Conservation (phyloP, 257 asterid genomes). For the Nicotiana sylvestris region DNA sequence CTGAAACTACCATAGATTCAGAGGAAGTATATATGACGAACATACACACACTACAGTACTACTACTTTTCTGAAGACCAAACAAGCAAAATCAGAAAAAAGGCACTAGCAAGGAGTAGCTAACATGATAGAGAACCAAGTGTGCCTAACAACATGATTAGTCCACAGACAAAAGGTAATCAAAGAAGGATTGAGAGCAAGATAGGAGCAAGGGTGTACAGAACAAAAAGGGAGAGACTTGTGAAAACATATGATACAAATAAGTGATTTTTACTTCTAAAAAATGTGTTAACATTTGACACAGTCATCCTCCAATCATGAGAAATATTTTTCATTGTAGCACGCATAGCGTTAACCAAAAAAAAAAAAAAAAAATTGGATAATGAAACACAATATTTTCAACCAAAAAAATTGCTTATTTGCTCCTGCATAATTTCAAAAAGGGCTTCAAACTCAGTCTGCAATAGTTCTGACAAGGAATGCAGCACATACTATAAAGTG, state of each 20-base stretch:
- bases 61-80: background rate
- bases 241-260: background rate
- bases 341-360: background rate
- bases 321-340: background rate
- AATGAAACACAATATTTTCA: no score
- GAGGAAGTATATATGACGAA: background rate
- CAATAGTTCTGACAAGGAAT: background rate
- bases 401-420: background rate
- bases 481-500: background rate
- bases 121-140: background rate
- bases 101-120: background rate
- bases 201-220: background rate
- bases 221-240: background rate
- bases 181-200: slow-evolving; percentile 1
- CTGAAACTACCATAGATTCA: background rate
- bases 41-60: background rate
- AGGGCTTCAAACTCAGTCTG: background rate
- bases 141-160: background rate
- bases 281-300: background rate
- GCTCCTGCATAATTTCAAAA: background rate
- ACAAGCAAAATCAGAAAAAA: background rate
- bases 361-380: no score
- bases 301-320: slow-evolving; percentile 11
- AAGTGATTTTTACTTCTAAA: background rate
- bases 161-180: background rate